Evolutionary conservation across 331 rosid species (phyloP), one percentile per base, ranked within the genome.

Genomic region (Pyrus hybrid): DNA sequence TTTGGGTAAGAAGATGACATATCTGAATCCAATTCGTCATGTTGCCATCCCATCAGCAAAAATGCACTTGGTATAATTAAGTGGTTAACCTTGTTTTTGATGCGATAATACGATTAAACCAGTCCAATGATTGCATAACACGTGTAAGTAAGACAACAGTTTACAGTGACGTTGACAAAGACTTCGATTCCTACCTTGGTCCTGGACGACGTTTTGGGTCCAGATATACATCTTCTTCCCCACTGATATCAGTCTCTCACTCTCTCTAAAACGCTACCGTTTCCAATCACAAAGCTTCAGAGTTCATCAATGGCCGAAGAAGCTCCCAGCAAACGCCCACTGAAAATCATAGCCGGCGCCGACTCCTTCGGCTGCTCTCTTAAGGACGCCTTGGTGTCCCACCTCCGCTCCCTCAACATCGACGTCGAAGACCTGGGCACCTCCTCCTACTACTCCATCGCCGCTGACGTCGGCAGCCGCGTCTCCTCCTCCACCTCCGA

Each of bases 401-500:
- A 93, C 80, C 83, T 93, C 29, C 89, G 89, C 6, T 84, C 91
- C 32, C 93, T 87, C 83, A 77, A 83, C 79, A 86, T 93, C 79
- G 75, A 83, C 14, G 93, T 91, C 61, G 91, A 93, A 58, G 98
- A 93, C 72, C 96, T 93, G 65, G 96, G 97, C 13, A 87, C 93
- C 29, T 83, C 92, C 65, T 80, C 98, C 63, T 91, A 93, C 85
- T 93, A 91, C 81, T 87, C 97, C 67, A 78, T 89, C 77, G 92
- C 91, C 26, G 98, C 97, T 41, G 96, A 91, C 22, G 98, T 93
- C 13, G 96, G 97, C n/a, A 88, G 88, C 68, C 90, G 90, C 8
- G 88, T 93, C 76, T 93, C 98, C 22, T 70, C 88, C 60, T 77
- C 94, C 3, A 35, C 75, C 32, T 22, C 85, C 4, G 14, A 80